Conservation (phyloP, 1,139 yeast species). For the Candida albicans region DNA sequence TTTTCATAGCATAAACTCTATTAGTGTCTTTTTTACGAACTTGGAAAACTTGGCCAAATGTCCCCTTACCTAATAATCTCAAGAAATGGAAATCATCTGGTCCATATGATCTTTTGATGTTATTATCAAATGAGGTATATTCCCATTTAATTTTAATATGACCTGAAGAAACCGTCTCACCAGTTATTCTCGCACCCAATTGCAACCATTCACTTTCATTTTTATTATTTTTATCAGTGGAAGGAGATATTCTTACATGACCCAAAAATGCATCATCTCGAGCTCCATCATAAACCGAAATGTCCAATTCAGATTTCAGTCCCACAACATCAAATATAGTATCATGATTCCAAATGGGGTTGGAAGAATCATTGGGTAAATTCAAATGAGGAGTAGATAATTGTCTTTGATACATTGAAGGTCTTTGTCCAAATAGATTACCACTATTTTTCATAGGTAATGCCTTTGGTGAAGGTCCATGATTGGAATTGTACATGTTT, state of each 20-base stretch:
- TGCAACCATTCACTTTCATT: conserved; percentile 65
- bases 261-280: conserved; percentile 85
- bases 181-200: conserved; percentile 69
- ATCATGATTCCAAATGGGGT: conserved; percentile 88
- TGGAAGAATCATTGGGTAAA: conserved; percentile 34
- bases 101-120: conserved; percentile 75
- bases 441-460: conserved; percentile 18
- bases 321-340: conserved; percentile 92
- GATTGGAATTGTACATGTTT: conserved; percentile 15
- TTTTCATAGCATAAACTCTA: conserved; percentile 96
- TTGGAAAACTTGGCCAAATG: conserved; percentile 96
- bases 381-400: conserved; percentile 63
- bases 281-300: conserved; percentile 83
- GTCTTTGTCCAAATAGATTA: conserved; percentile 26
- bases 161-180: conserved; percentile 71
- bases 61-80: conserved; percentile 89
- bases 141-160: conserved; percentile 73
- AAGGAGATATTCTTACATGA: conserved; percentile 72
- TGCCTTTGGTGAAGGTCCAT: conserved; percentile 15
- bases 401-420: conserved; percentile 59
- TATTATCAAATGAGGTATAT: conserved; percentile 58
- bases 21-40: conserved; percentile 87
- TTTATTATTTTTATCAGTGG: conserved; percentile 43
- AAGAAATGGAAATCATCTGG: conserved; percentile 93
- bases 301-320: conserved; percentile 76